These are phyloP conservation scores for Cryptococcus sp. DNA, from an alignment of 1,284 basidiomycete genomes.

Conservation along the genomic window DNA sequence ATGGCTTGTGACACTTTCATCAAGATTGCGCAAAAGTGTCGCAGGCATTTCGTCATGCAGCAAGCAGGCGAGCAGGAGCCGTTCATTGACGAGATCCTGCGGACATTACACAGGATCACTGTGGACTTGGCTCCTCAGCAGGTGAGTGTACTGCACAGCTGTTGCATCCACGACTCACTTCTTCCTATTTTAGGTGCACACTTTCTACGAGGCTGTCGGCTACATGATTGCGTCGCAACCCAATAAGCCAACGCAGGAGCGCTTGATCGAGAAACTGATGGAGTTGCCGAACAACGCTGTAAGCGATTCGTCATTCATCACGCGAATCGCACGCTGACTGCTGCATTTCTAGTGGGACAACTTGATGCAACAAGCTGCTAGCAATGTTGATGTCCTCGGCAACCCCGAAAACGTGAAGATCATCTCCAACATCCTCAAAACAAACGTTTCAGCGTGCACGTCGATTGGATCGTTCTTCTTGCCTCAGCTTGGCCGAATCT, in stretches of 20 bases:
- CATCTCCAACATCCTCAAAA: conserved; percentile 95
- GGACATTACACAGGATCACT: conserved; percentile 89
- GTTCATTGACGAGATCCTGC: conserved; percentile 96
- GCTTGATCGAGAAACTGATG: conserved; percentile 93
- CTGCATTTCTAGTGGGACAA: conserved; percentile 78
- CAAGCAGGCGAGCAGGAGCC: conserved; percentile 97
- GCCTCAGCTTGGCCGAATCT: conserved; percentile 93
- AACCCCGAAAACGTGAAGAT: conserved; percentile 96
- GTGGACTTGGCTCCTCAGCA: conserved; percentile 94
- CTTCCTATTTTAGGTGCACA: conserved; percentile 65
- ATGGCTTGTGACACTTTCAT: conserved; percentile 99
- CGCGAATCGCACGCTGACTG: neutral
- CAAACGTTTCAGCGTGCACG: conserved; percentile 96
- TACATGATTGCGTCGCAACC: conserved; percentile 99
- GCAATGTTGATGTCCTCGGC: conserved; percentile 88
- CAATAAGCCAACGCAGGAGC: conserved; percentile 95
- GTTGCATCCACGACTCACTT: neutral
- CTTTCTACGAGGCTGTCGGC: conserved; percentile 97
- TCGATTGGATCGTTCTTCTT: conserved; percentile 97
- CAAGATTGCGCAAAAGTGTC: conserved; percentile 99
- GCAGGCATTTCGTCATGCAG: conserved; percentile 98
- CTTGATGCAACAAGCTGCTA: conserved; percentile 92
- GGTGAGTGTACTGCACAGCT: conserved; percentile 53
- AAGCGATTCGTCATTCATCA: conserved; percentile 42
- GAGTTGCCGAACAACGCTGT: conserved; percentile 95